A percentile compares a stretch with the other conserved stretches of the same genome.
phyloP scores from a whole-genome alignment of 1,284 basidiomycete genomes.

The Megacollybia platyphylla region DNA sequence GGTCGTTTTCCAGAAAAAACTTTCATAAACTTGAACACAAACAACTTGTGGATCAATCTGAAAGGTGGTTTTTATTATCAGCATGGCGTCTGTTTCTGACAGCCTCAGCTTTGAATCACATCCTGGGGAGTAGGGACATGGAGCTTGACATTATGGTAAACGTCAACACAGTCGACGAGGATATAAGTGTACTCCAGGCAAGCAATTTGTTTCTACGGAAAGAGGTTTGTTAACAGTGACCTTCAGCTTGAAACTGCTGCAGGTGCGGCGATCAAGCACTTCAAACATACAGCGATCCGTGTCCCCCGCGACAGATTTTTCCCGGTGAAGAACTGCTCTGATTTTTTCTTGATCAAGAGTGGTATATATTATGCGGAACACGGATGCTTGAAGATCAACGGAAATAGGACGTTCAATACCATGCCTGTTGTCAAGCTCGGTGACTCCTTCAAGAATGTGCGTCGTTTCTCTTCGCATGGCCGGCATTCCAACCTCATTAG shows the following conservation, averaged over 20 bases:
- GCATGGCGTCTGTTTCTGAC: not conserved
- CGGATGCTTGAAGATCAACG: slow-evolving; percentile 87
- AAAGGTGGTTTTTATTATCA: slow-evolving; percentile 22
- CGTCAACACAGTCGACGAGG: slow-evolving; percentile 63
- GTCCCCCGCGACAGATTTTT: slow-evolving; percentile 95
- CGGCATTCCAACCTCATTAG: slow-evolving; percentile 28
- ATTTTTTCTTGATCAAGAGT: slow-evolving; percentile 90
- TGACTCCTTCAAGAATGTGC: slow-evolving; percentile 76
- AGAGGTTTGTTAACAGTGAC: slow-evolving; percentile 9
- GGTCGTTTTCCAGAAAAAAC: slow-evolving; percentile 41
- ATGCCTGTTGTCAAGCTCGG: slow-evolving; percentile 97
- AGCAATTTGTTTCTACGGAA: slow-evolving; percentile 2
- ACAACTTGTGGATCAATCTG: slow-evolving; percentile 87
- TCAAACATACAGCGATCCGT: slow-evolving; percentile 93
- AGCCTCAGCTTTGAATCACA: slow-evolving; percentile 57
- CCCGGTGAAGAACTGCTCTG: slow-evolving; percentile 87
- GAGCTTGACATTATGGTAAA: slow-evolving; percentile 76
- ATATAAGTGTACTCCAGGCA: slow-evolving; percentile 56
- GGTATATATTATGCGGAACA: slow-evolving; percentile 93
- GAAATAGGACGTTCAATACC: slow-evolving; percentile 80
- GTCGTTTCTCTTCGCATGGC: not conserved
- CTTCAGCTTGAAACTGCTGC: slow-evolving; percentile 92
- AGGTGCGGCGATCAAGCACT: slow-evolving; percentile 96
- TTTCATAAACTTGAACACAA: slow-evolving; percentile 81
- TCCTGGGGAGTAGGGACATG: slow-evolving; percentile 70